These are phyloP conservation scores for Candida piceae DNA, from an alignment of 805 yeast genomes.

Conservation along the genomic window DNA sequence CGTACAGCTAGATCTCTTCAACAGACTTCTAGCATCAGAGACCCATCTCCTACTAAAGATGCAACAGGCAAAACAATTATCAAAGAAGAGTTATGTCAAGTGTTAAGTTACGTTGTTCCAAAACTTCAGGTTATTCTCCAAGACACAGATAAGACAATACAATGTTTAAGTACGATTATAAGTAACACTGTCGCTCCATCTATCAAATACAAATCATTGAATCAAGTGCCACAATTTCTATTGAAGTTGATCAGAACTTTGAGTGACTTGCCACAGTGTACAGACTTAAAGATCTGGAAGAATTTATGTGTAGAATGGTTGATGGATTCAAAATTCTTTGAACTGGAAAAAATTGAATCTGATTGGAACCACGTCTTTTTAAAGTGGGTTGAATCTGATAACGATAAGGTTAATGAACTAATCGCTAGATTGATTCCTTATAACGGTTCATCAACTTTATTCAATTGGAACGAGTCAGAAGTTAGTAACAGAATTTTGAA, in stretches of 20 bases:
- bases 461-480: constrained; percentile 32
- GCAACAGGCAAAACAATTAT: constrained; percentile 18
- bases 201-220: constrained; percentile 39
- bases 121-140: constrained; percentile 37
- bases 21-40: constrained; percentile 3
- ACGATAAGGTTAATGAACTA: constrained; percentile 53
- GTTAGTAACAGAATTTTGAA: constrained; percentile 30
- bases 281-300: constrained; percentile 56
- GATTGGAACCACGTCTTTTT: constrained; percentile 54
- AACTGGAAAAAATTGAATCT: constrained; percentile 24
- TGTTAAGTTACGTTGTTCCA: constrained; percentile 37
- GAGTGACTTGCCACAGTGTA: constrained; percentile 29
- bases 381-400: constrained; percentile 62
- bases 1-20: background rate
- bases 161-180: constrained; percentile 47
- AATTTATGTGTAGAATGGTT: constrained; percentile 57
- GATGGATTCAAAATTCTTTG: constrained; percentile 55
- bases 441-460: constrained; percentile 45
- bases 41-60: constrained; percentile 11
- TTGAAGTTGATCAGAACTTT: constrained; percentile 39
- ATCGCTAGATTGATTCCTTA: constrained; percentile 45
- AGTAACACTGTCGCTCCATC: constrained; percentile 50
- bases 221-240: constrained; percentile 35
- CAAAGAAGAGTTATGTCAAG: constrained; percentile 41
- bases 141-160: constrained; percentile 58